phyloP scores from a whole-genome alignment of 1,284 basidiomycete species.

The Ceratobasidium sp. region DNA sequence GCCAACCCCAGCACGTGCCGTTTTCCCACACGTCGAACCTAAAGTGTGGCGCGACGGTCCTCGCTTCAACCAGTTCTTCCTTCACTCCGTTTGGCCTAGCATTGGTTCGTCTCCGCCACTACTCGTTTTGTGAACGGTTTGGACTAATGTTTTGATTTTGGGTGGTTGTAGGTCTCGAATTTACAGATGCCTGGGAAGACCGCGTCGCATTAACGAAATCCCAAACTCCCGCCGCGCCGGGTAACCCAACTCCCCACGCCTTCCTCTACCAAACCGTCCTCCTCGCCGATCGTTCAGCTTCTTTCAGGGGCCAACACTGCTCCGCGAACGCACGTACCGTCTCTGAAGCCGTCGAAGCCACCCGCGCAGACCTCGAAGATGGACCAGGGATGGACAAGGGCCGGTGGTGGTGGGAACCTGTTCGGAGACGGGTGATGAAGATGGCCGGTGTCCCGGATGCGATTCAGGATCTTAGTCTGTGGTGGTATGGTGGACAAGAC shows the following conservation, averaged over 20 bases:
- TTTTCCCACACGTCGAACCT: no score
- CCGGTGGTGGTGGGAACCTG: conserved; percentile 44
- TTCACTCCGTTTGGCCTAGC: conserved; percentile 44
- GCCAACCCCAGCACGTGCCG: no score
- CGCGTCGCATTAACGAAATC: conserved; percentile 42
- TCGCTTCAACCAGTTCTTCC: conserved; percentile 43
- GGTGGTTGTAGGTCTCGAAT: conserved; percentile 40
- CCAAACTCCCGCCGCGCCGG: conserved; percentile 7
- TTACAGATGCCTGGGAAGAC: conserved; percentile 45
- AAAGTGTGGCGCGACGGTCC: neutral
- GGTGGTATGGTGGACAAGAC: no score
- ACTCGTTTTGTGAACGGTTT: neutral
- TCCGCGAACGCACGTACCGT: conserved; percentile 4
- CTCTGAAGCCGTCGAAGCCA: no score
- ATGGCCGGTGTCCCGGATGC: neutral
- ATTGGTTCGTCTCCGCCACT: conserved; percentile 5
- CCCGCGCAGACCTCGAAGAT: no score
- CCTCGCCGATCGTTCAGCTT: conserved; percentile 48
- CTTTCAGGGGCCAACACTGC: conserved; percentile 43
- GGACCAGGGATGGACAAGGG: neutral
- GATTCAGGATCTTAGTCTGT: no score
- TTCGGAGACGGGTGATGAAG: no score
- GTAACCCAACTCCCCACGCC: conserved; percentile 13
- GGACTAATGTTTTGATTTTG: neutral
- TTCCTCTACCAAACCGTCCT: conserved; percentile 46